A percentile compares a stretch with the other conserved stretches of the same genome.
Evolutionary conservation across 192 early-diverging fungal genomes (phyloP).

Genomic region (Pilaira anomala): DNA sequence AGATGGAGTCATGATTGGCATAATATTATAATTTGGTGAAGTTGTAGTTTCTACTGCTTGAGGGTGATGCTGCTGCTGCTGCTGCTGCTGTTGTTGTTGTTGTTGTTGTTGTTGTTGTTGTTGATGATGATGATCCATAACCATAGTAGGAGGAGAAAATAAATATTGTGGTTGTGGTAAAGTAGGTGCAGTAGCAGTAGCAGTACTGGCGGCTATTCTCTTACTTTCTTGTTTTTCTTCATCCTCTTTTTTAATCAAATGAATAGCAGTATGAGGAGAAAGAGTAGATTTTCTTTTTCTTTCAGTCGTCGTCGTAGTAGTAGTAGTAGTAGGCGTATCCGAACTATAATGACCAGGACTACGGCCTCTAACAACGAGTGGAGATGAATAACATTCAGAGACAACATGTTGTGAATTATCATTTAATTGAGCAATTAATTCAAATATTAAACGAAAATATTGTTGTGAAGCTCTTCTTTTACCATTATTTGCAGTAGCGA

Average conservation of each 20-base stretch:
- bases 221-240: too few species aligned
- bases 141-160: slow-evolving; percentile 15
- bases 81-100: too few species aligned
- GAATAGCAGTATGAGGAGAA: too few species aligned
- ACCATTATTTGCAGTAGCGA: slow-evolving; percentile 89
- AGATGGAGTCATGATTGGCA: background rate
- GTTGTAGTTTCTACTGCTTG: too few species aligned
- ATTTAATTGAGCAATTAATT: slow-evolving; percentile 63
- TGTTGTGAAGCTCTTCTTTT: slow-evolving; percentile 84
- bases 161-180: slow-evolving; percentile 13
- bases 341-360: slow-evolving; percentile 81
- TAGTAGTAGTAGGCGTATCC: background rate
- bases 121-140: background rate
- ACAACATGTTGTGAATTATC: slow-evolving; percentile 50
- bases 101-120: too few species aligned
- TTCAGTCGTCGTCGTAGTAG: too few species aligned
- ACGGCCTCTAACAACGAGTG: slow-evolving; percentile 84
- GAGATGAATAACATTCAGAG: slow-evolving; percentile 61
- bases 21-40: background rate
- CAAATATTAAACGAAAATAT: slow-evolving; percentile 71
- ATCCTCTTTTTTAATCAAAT: too few species aligned
- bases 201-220: too few species aligned
- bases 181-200: too few species aligned
- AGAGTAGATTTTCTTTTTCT: slow-evolving; percentile 1
- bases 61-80: too few species aligned